Percentiles rank a stretch among this genome's conserved stretches.
Evolutionary conservation across 345 rosid genomes (phyloP).

Genomic region (Combretum micranthum): DNA sequence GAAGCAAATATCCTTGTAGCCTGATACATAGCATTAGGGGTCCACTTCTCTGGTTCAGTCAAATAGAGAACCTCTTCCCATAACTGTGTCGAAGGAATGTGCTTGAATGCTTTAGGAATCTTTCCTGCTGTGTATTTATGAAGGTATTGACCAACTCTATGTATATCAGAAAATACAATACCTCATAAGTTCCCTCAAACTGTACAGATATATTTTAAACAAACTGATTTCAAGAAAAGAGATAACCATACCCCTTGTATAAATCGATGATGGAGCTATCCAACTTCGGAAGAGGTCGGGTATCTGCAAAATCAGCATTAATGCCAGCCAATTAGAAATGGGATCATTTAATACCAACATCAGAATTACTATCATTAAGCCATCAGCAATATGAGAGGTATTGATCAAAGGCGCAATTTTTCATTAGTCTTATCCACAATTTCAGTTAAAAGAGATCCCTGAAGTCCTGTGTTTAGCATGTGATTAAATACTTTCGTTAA

Average conservation of each 20-base stretch:
- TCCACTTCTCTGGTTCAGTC: slow-evolving; percentile 94
- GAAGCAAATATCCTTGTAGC: slow-evolving; percentile 86
- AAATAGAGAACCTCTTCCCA: slow-evolving; percentile 89
- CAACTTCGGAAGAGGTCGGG: slow-evolving; percentile 58
- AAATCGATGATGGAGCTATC: slow-evolving; percentile 55
- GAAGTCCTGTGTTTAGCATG: too few relatives aligned
- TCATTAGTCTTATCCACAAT: too few relatives aligned
- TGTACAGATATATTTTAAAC: background rate
- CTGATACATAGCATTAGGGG: slow-evolving; percentile 87
- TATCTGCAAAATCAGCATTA: slow-evolving; percentile 36
- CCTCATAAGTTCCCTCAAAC: background rate
- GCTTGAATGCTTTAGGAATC: slow-evolving; percentile 81
- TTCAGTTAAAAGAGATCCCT: too few relatives aligned
- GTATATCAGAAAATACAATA: slow-evolving; percentile 2
- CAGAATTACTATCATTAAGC: background rate
- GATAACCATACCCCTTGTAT: slow-evolving; percentile 56
- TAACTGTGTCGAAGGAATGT: slow-evolving; percentile 55
- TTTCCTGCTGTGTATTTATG: slow-evolving; percentile 78
- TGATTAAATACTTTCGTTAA: too few relatives aligned
- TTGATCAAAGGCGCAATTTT: too few relatives aligned
- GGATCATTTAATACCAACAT: background rate
- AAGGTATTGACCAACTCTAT: slow-evolving; percentile 74
- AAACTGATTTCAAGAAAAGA: background rate
- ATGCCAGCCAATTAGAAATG: background rate
- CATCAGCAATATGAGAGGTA: too few relatives aligned